Conservation (phyloP, 208 protist species). For the Acanthamoeba castellanii region DNA sequence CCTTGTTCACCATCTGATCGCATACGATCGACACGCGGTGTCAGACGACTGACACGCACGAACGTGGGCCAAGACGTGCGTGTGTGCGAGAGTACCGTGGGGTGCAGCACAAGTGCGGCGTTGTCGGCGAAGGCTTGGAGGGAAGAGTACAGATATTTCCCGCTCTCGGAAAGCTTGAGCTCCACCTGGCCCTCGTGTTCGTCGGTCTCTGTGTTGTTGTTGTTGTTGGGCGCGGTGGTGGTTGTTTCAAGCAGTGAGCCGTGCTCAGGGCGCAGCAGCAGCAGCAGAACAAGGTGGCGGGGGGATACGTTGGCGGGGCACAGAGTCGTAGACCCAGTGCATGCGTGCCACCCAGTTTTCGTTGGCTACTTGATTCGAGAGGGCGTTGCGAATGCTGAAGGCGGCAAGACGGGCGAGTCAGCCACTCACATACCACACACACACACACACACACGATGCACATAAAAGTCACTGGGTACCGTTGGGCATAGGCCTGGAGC, state of each 20-base stretch:
- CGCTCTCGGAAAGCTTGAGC: constrained; percentile 21
- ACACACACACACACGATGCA: no score
- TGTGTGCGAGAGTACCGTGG: background rate
- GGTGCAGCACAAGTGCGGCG: background rate
- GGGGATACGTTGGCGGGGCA: background rate
- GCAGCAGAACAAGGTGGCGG: no score
- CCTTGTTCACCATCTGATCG: background rate
- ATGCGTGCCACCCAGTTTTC: background rate
- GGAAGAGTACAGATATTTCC: constrained; percentile 3
- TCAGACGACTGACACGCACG: no score
- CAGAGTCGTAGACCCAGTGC: background rate
- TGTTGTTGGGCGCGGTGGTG: background rate
- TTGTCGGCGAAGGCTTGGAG: background rate
- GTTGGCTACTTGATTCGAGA: background rate
- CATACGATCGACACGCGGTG: no score
- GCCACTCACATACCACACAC: background rate
- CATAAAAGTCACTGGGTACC: background rate
- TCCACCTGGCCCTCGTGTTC: background rate
- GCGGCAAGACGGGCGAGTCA: background rate
- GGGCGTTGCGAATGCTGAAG: background rate
- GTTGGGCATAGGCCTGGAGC: background rate
- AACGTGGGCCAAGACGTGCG: no score
- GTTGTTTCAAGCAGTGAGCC: no score
- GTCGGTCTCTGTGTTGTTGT: background rate
- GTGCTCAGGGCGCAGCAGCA: no score